Evolutionary conservation across 768 basidiomycete genomes (phyloP).

Genomic region (Suillus subalutaceus): DNA sequence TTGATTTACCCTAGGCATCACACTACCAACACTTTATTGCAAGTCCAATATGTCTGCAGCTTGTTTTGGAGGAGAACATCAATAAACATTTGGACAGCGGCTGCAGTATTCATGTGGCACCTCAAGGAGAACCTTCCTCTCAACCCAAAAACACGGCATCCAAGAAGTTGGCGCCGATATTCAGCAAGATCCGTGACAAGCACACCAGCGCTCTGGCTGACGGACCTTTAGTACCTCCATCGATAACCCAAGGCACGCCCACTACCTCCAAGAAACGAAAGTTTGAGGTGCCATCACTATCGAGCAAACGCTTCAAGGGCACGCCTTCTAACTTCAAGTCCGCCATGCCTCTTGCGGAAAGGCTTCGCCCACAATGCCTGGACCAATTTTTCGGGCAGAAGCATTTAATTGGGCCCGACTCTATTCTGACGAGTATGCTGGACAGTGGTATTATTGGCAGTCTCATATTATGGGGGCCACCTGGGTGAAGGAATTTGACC

Average conservation of each 20-base stretch:
- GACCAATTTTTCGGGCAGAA: constrained; percentile 75
- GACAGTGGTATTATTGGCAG: constrained; percentile 57
- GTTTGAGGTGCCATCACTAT: constrained; percentile 15
- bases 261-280: constrained; percentile 37
- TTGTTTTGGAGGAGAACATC: constrained; percentile 45
- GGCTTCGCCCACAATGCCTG: constrained; percentile 63
- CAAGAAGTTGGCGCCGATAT: constrained; percentile 46
- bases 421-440: constrained; percentile 56
- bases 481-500: constrained; percentile 47
- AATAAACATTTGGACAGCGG: constrained; percentile 55
- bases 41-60: constrained; percentile 53
- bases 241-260: not conserved
- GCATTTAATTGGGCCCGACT: constrained; percentile 60
- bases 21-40: not conserved
- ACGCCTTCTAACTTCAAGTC: constrained; percentile 27
- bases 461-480: constrained; percentile 76
- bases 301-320: constrained; percentile 27
- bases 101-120: constrained; percentile 35
- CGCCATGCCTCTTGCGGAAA: constrained; percentile 69
- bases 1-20: not conserved
- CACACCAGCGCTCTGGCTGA: constrained; percentile 18
- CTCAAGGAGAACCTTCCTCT: constrained; percentile 15
- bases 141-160: constrained; percentile 19
- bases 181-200: constrained; percentile 29
- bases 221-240: constrained; percentile 4